Base-by-base conservation (phyloP, 257 asterid genomes). In the Solanum phureja region DNA sequence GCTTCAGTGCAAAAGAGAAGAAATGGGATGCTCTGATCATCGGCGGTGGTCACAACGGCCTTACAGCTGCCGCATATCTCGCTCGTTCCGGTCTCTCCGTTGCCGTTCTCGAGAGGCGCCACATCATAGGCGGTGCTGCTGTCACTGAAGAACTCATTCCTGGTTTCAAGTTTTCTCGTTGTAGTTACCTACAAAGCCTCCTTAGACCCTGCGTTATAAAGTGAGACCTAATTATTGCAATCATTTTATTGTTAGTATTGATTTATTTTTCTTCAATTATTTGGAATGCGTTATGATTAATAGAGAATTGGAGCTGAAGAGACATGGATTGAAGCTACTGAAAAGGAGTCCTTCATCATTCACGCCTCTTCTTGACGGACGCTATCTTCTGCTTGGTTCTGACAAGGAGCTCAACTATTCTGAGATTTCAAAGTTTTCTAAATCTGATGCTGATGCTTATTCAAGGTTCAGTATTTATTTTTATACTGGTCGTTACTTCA, bases 31-130 rank as follows among this genome's bases (percentile, higher is more conserved):
- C 98, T 11, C 73, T 95, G 73, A 93, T 96, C 33, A 95, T 96
- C 31, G 99, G 99, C 87, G 98, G 95, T 7, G 99, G 99, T 74
- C 99, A 96, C 94, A 96, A 96, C 75, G 99, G 99, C 87, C 98
- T 96, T 62, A 96, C 98, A 10, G 95, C 98, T 38, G 98, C 99
- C 84, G 98, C 99, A 52, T 96, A 96, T 92, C 95, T 96, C 46
- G 97, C 98, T 85, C 97, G 95, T 69, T 93, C 98, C 40, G 99
- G 99, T n/a, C 95, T 95, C 83, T 96, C 99, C 9, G 99, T 95
- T 77, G 98, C 98, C 83, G 98, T 96, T 85, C 95, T 96, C 64
- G 99, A 96, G 94, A 97, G 98, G 89, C 99, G 99, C 90, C 98
- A 93, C 90, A 56, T 96, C 64, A 91, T 96, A n/a, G 99, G 99